phyloP scores from a whole-genome alignment of 140 eudicot species.

The Senecio squalidus region DNA sequence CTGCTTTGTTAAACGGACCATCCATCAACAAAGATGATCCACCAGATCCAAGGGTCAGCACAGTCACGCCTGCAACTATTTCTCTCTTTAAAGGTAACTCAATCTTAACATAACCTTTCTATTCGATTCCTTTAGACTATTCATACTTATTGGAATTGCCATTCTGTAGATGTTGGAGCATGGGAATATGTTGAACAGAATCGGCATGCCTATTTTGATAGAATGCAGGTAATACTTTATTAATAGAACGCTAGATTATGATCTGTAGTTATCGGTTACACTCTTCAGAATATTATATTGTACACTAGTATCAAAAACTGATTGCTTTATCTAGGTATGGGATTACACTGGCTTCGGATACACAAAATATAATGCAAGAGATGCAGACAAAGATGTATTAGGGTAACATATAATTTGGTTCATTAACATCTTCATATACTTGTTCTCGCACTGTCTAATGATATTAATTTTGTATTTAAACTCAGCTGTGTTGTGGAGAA shows the following conservation, averaged over 20 bases:
- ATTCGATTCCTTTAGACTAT: neutral
- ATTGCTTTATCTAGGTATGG: constrained; percentile 63
- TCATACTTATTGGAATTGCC: constrained; percentile 12
- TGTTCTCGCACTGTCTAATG: constrained; percentile 7
- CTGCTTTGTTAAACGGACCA: constrained; percentile 48
- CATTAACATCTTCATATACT: neutral
- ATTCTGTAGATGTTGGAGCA: constrained; percentile 71
- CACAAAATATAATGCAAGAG: constrained; percentile 86
- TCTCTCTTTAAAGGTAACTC: constrained; percentile 74
- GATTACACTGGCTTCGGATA: constrained; percentile 96
- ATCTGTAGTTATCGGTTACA: neutral
- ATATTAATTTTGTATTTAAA: constrained; percentile 22
- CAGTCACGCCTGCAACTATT: constrained; percentile 89
- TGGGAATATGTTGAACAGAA: constrained; percentile 87
- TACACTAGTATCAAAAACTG: constrained; percentile 2
- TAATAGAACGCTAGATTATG: neutral
- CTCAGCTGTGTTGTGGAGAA: constrained; percentile 97
- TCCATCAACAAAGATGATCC: constrained; percentile 69
- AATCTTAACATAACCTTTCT: neutral
- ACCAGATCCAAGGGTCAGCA: constrained; percentile 99
- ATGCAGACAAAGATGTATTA: constrained; percentile 64
- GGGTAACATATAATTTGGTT: constrained; percentile 44
- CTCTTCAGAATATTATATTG: neutral
- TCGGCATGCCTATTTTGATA: constrained; percentile 89
- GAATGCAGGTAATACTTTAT: constrained; percentile 71